Evolutionary conservation across 306 rosid species (phyloP).

Genomic region (Cicer arietinum): DNA sequence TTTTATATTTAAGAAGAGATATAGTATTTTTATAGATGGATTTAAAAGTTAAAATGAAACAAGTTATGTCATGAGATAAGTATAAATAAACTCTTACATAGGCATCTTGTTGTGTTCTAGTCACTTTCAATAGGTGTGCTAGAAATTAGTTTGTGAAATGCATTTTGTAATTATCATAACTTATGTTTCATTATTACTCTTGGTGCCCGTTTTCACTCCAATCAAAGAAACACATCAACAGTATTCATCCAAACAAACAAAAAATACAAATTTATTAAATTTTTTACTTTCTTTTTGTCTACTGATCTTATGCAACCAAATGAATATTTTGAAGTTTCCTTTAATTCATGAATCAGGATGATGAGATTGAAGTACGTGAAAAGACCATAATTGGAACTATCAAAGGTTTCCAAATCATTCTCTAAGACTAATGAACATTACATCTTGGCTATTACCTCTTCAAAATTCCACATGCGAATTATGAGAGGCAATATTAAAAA

Average conservation of each 20-base stretch:
- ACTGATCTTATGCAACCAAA: background rate
- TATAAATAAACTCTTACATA: background rate
- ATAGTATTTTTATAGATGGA: no score
- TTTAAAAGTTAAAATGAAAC: no score
- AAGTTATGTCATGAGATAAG: background rate
- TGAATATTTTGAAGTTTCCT: background rate
- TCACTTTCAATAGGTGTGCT: background rate
- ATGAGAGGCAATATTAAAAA: background rate
- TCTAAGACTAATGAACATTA: background rate
- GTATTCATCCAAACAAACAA: background rate
- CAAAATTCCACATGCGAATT: slow-evolving; percentile 5
- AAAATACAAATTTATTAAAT: no score
- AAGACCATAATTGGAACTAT: slow-evolving; percentile 1
- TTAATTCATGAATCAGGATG: background rate
- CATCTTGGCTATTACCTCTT: slow-evolving; percentile 5
- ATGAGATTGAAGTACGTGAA: background rate
- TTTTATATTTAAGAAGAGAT: no score
- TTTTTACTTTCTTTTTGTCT: background rate
- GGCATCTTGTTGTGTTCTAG: background rate
- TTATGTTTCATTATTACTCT: background rate
- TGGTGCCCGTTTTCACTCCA: no score
- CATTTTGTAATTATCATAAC: background rate
- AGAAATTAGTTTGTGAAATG: background rate
- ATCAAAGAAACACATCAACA: background rate
- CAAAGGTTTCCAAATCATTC: slow-evolving; percentile 19